These are phyloP conservation scores for Meyerozyma sp. DNA, from an alignment of 1,139 yeast species.

Conservation along the genomic window DNA sequence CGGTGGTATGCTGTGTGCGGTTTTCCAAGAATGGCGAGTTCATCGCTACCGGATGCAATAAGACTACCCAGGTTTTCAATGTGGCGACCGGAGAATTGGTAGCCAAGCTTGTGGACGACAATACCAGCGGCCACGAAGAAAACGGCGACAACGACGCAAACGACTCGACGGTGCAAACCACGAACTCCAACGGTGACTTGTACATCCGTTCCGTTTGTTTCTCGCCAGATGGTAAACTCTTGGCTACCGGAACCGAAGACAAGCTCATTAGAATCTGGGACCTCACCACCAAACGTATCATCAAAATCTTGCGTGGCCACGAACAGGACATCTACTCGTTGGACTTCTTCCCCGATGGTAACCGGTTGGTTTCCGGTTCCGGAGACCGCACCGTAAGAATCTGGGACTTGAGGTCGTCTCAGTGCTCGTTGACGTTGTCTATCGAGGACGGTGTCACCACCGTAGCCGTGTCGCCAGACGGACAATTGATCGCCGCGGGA, in stretches of 20 bases:
- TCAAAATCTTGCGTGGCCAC: constrained; percentile 87
- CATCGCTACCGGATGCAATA: constrained; percentile 96
- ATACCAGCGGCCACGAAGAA: constrained; percentile 30
- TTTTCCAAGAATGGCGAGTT: constrained; percentile 90
- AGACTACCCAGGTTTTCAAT: constrained; percentile 89
- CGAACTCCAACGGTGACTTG: constrained; percentile 64
- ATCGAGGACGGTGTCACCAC: constrained; percentile 98
- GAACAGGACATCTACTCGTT: constrained; percentile 96
- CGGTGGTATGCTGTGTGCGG: constrained; percentile 95
- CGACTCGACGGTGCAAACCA: constrained; percentile 23
- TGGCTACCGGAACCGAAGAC: constrained; percentile 98
- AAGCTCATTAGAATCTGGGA: constrained; percentile 97
- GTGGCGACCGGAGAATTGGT: constrained; percentile 89
- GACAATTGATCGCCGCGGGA: constrained; percentile 92
- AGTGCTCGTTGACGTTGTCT: constrained; percentile 81
- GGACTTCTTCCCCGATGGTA: constrained; percentile 94
- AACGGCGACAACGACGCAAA: constrained; percentile 9
- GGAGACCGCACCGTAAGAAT: constrained; percentile 96
- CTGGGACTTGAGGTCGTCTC: constrained; percentile 93
- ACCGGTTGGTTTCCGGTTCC: constrained; percentile 89
- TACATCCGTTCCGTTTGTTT: constrained; percentile 94
- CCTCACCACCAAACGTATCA: constrained; percentile 77
- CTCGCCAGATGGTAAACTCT: constrained; percentile 91
- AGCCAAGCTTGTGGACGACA: constrained; percentile 81
- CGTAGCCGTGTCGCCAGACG: constrained; percentile 95